Evolutionary conservation across 768 basidiomycete species (phyloP).

Genomic region (Crassisporium funariophilum): DNA sequence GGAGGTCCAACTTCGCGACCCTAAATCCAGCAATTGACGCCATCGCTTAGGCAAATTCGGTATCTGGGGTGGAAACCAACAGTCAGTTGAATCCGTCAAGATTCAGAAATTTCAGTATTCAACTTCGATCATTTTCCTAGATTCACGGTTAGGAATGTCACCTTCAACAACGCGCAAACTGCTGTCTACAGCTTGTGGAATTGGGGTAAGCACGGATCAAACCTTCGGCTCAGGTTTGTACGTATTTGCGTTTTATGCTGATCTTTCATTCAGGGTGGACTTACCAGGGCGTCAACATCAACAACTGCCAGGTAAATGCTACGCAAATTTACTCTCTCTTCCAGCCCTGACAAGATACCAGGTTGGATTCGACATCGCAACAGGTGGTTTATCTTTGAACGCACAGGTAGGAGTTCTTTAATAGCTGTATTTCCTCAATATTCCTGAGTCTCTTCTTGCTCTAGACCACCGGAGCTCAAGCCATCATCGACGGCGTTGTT

Average conservation of each 20-base stretch:
- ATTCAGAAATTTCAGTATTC: no score
- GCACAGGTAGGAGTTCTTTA: conserved; percentile 38
- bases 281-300: conserved; percentile 44
- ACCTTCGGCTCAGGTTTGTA: no score
- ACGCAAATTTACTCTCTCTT: conserved; percentile 1
- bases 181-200: conserved; percentile 46
- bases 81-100: conserved; percentile 42
- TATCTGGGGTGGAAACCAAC: conserved; percentile 81
- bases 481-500: conserved; percentile 66
- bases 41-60: conserved; percentile 60
- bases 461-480: conserved; percentile 58
- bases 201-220: conserved; percentile 52
- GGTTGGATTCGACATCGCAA: conserved; percentile 61
- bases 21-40: not conserved
- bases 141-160: conserved; percentile 59
- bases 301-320: conserved; percentile 34
- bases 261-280: conserved; percentile 43
- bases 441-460: not conserved
- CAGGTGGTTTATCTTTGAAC: conserved; percentile 44
- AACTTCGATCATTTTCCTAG: no score
- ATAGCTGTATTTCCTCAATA: not conserved
- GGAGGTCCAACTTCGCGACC: not conserved
- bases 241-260: not conserved
- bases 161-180: conserved; percentile 53
- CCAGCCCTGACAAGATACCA: conserved; percentile 28